A percentile compares a stretch with the other conserved stretches of the same genome.
Evolutionary conservation across 352 stramenopile genomes (phyloP).

Genomic region (Stephanocyclus meneghinianus): DNA sequence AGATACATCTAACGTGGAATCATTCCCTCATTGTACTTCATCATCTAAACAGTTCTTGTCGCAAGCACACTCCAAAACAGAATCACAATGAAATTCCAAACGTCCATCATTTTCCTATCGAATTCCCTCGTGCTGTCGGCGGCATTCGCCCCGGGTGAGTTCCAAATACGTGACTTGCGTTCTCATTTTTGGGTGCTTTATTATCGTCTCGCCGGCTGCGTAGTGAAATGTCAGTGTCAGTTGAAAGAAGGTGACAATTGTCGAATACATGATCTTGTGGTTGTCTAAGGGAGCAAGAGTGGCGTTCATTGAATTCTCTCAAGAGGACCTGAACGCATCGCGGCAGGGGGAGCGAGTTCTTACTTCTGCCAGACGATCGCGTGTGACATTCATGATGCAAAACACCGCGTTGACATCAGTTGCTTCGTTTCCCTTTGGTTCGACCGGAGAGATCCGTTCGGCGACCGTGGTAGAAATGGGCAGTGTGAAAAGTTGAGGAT

Average conservation of each 20-base stretch:
- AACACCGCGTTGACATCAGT: too few species aligned
- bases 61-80: neutral
- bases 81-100: constrained; percentile 8
- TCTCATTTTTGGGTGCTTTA: too few species aligned
- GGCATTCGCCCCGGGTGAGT: constrained; percentile 16
- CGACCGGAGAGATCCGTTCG: too few species aligned
- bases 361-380: too few species aligned
- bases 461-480: too few species aligned
- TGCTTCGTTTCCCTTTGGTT: too few species aligned
- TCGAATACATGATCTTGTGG: neutral
- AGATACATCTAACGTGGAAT: neutral
- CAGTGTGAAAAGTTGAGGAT: too few species aligned
- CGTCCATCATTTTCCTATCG: constrained; percentile 8
- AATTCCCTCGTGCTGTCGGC: constrained; percentile 10
- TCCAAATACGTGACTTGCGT: neutral
- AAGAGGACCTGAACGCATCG: too few species aligned
- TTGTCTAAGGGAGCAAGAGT: neutral
- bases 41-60: neutral
- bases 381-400: too few species aligned
- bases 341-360: too few species aligned
- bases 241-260: neutral
- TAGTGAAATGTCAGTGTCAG: neutral
- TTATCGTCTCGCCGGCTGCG: neutral
- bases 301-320: neutral
- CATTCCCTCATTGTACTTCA: neutral